These are phyloP conservation scores for Turritis glabra DNA, from an alignment of 345 rosid genomes.

Conservation along the genomic window DNA sequence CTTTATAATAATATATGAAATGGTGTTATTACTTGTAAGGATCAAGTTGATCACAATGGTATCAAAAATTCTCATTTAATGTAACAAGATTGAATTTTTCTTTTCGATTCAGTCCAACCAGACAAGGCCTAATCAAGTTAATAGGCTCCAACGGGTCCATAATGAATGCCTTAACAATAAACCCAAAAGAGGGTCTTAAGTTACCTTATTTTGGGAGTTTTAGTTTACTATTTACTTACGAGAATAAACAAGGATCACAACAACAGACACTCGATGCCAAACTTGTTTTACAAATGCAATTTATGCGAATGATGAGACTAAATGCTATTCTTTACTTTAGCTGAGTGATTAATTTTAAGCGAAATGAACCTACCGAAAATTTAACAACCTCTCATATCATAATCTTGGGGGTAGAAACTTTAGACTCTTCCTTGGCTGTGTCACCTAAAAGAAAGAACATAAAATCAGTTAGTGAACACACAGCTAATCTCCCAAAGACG, in stretches of 20 bases:
- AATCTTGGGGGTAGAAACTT: slow-evolving; percentile 22
- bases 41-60: background rate
- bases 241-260: background rate
- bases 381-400: slow-evolving; percentile 25
- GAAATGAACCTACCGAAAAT: background rate
- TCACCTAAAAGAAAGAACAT: slow-evolving; percentile 22
- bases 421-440: slow-evolving; percentile 27
- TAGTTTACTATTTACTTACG: background rate
- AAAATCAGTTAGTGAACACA: slow-evolving; percentile 2
- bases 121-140: background rate
- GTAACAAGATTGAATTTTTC: background rate
- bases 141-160: background rate
- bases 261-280: background rate
- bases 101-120: background rate
- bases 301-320: slow-evolving; percentile 4
- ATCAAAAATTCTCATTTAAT: background rate
- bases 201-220: background rate
- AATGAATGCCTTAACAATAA: background rate
- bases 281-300: slow-evolving; percentile 12
- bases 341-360: background rate
- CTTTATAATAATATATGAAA: background rate
- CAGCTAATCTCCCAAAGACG: background rate
- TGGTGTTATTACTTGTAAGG: background rate
- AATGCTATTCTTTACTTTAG: slow-evolving; percentile 11
- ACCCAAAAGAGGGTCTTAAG: background rate